Conservation (phyloP, 441 rosid species). For the Cnidoscolus chayamansa region DNA sequence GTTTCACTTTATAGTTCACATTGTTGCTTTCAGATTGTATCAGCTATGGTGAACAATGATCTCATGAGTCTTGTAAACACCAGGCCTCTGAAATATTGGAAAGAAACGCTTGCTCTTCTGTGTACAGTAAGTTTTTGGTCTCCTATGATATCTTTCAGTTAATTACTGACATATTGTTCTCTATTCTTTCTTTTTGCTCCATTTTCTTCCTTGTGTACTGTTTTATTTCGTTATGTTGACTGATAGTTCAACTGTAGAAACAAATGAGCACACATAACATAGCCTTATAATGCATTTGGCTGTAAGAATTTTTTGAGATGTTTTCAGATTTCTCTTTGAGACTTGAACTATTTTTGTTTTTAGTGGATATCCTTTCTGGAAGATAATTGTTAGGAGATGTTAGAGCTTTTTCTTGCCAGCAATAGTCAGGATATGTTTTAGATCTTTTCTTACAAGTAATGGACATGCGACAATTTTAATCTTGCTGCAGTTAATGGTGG, state of each 20-base stretch:
- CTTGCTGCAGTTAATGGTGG: neutral
- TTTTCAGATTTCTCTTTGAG: neutral
- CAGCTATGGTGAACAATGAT: slow-evolving; percentile 94
- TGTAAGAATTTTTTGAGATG: neutral
- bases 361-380: neutral
- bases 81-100: slow-evolving; percentile 89
- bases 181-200: neutral
- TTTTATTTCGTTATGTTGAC: neutral
- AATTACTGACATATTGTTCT: neutral
- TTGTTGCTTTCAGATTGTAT: slow-evolving; percentile 66
- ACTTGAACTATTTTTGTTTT: neutral
- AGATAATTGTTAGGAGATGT: too few relatives aligned
- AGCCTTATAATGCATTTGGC: neutral
- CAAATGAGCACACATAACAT: neutral
- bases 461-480: neutral
- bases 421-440: too few relatives aligned
- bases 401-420: too few relatives aligned
- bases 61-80: slow-evolving; percentile 69
- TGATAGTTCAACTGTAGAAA: neutral
- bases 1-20: slow-evolving; percentile 2
- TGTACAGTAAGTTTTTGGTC: slow-evolving; percentile 69
- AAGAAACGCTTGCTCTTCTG: slow-evolving; percentile 93
- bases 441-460: neutral
- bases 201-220: neutral
- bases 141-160: neutral